phyloP scores from a whole-genome alignment of 192 early-diverging fungal genomes.

The Dimargaris cristalligena region DNA sequence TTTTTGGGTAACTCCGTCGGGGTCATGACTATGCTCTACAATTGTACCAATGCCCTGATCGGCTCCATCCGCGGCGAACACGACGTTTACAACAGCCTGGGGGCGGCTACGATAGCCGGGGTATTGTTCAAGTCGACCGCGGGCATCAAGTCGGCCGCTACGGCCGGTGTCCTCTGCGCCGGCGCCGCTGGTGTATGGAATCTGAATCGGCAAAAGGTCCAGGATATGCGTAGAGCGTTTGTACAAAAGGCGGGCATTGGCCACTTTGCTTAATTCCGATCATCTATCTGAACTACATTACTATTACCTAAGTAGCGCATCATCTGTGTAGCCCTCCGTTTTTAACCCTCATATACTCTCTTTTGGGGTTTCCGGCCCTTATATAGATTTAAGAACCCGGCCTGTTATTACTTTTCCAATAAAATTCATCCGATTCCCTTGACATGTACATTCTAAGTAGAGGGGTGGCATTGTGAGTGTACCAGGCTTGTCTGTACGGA shows the following conservation, averaged over 20 bases:
- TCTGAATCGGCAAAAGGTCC: constrained; percentile 17
- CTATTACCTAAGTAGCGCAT: no score
- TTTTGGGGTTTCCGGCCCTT: no score
- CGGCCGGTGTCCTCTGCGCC: constrained; percentile 38
- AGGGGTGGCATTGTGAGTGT: no score
- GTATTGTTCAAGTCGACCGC: constrained; percentile 59
- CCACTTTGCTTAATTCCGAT: not conserved
- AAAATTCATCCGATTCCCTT: no score
- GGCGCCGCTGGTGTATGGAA: constrained; percentile 38
- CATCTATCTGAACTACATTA: no score
- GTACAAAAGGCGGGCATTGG: constrained; percentile 7
- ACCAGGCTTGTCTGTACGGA: no score
- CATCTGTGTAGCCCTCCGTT: no score
- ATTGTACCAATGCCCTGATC: constrained; percentile 50
- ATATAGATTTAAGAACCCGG: no score
- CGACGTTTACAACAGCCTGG: constrained; percentile 47
- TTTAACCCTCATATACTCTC: no score
- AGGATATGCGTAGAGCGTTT: not conserved
- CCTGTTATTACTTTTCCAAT: no score
- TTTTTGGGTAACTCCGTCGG: constrained; percentile 68
- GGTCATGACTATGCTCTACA: constrained; percentile 70
- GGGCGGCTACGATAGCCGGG: constrained; percentile 56
- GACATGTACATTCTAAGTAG: no score
- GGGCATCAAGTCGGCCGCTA: constrained; percentile 9
- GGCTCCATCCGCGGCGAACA: constrained; percentile 39